A percentile compares a stretch with the other conserved stretches of the same genome.
These are phyloP conservation scores for Cryptosporidium sp. DNA, from an alignment of 169 alveolate species.

Conservation along the genomic window DNA sequence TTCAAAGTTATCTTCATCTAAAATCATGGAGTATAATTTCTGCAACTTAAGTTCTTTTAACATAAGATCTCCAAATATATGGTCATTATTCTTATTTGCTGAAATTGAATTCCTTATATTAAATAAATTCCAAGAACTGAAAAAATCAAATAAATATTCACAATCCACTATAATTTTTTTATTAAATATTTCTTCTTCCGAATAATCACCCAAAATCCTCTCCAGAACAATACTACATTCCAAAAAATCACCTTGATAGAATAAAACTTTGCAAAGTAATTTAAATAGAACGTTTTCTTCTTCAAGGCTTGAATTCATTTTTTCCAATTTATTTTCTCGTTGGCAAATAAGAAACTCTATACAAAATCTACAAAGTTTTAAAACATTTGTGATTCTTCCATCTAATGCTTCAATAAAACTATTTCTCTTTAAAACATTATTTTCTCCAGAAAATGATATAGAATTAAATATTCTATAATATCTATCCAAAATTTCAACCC, in stretches of 20 bases:
- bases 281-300: background rate
- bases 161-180: background rate
- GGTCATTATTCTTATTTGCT: background rate
- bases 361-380: constrained; percentile 56
- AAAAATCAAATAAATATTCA: constrained; percentile 19
- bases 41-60: constrained; percentile 25
- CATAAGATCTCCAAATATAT: constrained; percentile 3
- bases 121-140: constrained; percentile 23
- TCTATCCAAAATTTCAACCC: constrained; percentile 37
- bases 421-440: background rate
- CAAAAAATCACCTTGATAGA: constrained; percentile 59
- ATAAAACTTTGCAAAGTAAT: constrained; percentile 21
- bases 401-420: constrained; percentile 6
- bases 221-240: constrained; percentile 27
- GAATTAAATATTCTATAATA: constrained; percentile 20
- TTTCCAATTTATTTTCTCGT: background rate
- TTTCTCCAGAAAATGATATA: background rate
- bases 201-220: background rate
- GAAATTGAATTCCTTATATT: background rate
- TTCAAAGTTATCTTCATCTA: background rate
- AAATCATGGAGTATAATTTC: background rate
- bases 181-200: background rate
- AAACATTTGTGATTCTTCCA: constrained; percentile 35
- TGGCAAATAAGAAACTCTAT: constrained; percentile 44
- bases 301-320: background rate